Conservation (phyloP, 164 flowering plant genomes). For the Vitis rotundifolia region DNA sequence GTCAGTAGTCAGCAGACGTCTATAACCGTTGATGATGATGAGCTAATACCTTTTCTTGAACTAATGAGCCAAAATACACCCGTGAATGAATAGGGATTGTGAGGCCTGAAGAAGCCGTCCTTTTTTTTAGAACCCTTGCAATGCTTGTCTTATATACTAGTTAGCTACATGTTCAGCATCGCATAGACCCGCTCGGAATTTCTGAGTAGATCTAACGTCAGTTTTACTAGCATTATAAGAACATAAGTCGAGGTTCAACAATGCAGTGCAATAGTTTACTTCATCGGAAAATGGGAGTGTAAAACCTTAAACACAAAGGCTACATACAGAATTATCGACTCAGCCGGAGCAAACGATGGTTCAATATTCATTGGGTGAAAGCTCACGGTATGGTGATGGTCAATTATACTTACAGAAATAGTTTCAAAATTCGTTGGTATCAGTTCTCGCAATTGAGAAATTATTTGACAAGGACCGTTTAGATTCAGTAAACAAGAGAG, state of each 20-base stretch:
- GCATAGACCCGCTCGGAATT: conserved; percentile 82
- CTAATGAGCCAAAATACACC: conserved; percentile 95
- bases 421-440: conserved; percentile 22
- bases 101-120: conserved; percentile 71
- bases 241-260: conserved; percentile 82
- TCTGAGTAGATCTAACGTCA: conserved; percentile 87
- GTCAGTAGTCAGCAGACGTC: too few relatives aligned
- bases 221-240: conserved; percentile 79
- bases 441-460: conserved; percentile 39
- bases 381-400: conserved; percentile 45
- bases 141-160: conserved; percentile 89
- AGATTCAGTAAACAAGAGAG: too few relatives aligned
- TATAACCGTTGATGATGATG: conserved; percentile 42
- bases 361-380: conserved; percentile 49
- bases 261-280: conserved; percentile 88
- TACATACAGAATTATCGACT: conserved; percentile 71
- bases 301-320: conserved; percentile 73
- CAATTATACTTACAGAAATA: conserved; percentile 67
- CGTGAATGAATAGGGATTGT: conserved; percentile 91
- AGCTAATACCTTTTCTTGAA: conserved; percentile 80
- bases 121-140: conserved; percentile 75
- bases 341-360: conserved; percentile 38
- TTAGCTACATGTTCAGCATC: conserved; percentile 92
- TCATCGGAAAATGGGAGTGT: conserved; percentile 92
- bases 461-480: too few relatives aligned